Base-by-base conservation (phyloP, 768 basidiomycete genomes). In the Galerina marginata region DNA sequence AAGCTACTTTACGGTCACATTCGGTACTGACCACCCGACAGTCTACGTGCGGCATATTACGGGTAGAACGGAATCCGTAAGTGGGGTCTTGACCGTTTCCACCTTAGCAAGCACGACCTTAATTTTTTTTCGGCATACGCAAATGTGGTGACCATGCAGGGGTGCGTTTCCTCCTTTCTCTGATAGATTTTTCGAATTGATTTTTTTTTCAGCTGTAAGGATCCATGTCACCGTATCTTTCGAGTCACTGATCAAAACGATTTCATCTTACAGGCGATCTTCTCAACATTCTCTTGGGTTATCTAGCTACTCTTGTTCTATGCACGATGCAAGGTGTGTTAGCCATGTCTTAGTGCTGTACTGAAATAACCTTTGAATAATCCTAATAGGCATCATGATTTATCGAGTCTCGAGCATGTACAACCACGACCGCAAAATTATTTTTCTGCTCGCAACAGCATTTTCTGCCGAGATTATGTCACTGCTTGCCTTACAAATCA, bases 361-460 rank as follows among this genome's bases (percentile, higher is more conserved):
- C 3, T 47, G n/a, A 14, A 14, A 9, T n/a, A 6, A 0, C 15
- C 26, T 11, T 40, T 44, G 11, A 20, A 10, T 37, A 23, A 45
- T 9, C 16, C 16, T 42, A 9, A 9, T 38, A 62, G 61, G 56
- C 7, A 62, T 62, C 16, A 54, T 58, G 56, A 46, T 57, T 42
- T 62, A 51, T 53, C 50, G 61, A 7, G 40, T 62, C 14, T 62
- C 61, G 14, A 58, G 56, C 45, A 62, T 62, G 56, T 62, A 62
- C 11, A 62, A 39, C 15, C 61, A 62, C 42, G 10, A 45, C 39
- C 56, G 61, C 3, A 57, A 44, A 16, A 50, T 62, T 10, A 54
- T 57, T 10, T 20, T 42, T 23, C 25, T 58, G 2, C 52, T 62
- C 6, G 25, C 29, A 6, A 37, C 36, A 6, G 29, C 56, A 4